These are phyloP conservation scores for Dioscorea dumetorum DNA, from an alignment of 106 monocot species.

Conservation along the genomic window DNA sequence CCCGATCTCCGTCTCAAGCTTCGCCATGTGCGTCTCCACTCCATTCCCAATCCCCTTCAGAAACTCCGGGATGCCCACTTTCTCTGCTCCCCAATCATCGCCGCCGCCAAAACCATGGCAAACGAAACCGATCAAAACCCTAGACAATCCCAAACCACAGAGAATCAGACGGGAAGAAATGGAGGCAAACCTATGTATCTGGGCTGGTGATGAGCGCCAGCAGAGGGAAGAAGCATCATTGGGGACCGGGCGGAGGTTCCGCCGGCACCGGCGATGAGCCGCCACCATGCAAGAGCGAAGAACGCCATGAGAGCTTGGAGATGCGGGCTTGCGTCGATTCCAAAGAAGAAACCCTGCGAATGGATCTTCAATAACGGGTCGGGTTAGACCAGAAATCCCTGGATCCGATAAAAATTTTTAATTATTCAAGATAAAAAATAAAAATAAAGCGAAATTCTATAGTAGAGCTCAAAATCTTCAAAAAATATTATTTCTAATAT, in stretches of 20 bases:
- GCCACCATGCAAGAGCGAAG: not conserved
- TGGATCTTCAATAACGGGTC: too few relatives aligned
- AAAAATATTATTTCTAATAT: too few relatives aligned
- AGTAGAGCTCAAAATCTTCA: too few relatives aligned
- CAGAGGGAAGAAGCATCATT: not conserved
- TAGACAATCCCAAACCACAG: not conserved
- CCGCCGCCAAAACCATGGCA: not conserved
- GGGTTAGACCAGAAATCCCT: too few relatives aligned
- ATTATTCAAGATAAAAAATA: too few relatives aligned
- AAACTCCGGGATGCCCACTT: constrained; percentile 85
- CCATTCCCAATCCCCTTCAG: constrained; percentile 62
- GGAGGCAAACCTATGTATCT: constrained; percentile 12
- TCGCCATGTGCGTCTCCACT: constrained; percentile 61
- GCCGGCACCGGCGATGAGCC: not conserved
- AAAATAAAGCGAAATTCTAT: too few relatives aligned
- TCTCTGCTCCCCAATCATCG: constrained; percentile 16
- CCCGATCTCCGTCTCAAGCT: constrained; percentile 72
- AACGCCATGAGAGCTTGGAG: not conserved
- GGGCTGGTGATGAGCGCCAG: constrained; percentile 4
- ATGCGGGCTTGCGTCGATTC: too few relatives aligned
- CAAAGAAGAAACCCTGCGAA: too few relatives aligned
- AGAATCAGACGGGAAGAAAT: not conserved
- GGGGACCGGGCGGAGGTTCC: not conserved
- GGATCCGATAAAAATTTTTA: too few relatives aligned
- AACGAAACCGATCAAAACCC: not conserved